Evolutionary conservation across 2,329 filamentous ascomycete genomes (phyloP).

Genomic region (Rutstroemia sp.): DNA sequence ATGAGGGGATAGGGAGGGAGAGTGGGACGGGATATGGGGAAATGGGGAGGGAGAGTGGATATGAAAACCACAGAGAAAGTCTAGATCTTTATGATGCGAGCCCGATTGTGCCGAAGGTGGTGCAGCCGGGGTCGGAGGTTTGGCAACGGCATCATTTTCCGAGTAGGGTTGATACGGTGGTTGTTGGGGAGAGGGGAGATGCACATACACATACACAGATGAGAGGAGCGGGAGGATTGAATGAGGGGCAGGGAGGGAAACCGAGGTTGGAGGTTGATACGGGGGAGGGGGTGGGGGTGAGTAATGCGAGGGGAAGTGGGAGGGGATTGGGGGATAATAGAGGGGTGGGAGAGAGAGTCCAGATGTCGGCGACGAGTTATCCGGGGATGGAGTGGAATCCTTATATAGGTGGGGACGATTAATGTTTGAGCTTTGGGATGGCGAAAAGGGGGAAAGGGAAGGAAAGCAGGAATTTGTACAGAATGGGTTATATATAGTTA

Average conservation of each 20-base stretch:
- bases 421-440: not conserved
- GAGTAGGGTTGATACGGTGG: not conserved
- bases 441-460: not conserved
- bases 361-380: conserved; percentile 62
- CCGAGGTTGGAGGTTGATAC: not conserved
- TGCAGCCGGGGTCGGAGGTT: too few relatives aligned
- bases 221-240: too few relatives aligned
- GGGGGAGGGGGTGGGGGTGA: not conserved
- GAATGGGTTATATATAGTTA: too few relatives aligned
- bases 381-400: conserved; percentile 57
- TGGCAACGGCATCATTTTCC: not conserved
- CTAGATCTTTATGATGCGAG: not conserved
- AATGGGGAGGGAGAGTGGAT: not conserved
- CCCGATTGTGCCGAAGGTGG: not conserved
- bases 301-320: too few relatives aligned
- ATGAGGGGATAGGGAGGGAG: not conserved
- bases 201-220: not conserved
- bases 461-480: too few relatives aligned
- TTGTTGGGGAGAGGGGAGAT: not conserved
- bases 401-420: not conserved
- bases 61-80: not conserved
- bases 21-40: not conserved
- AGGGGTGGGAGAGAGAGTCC: conserved; percentile 20
- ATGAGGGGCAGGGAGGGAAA: not conserved
- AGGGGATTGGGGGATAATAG: too few relatives aligned